Conservation (phyloP, 805 yeast genomes). For the Metschnikowia vanudenii region DNA sequence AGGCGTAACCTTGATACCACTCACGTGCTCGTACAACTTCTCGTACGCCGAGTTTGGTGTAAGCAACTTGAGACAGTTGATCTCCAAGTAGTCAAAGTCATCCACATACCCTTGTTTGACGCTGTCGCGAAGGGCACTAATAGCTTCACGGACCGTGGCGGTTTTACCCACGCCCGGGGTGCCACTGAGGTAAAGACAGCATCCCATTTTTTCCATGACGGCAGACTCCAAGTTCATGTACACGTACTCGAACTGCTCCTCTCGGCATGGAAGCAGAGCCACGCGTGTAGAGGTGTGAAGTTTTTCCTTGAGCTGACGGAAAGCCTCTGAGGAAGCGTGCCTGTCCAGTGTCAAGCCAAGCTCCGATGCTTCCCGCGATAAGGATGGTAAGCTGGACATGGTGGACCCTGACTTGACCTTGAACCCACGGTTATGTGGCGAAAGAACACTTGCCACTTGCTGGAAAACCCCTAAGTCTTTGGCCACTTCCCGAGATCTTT, state of each 20-base stretch:
- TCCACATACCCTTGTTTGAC: constrained; percentile 27
- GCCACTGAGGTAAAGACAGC: constrained; percentile 89
- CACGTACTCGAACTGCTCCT: constrained; percentile 71
- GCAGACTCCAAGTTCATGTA: constrained; percentile 70
- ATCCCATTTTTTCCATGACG: constrained; percentile 66
- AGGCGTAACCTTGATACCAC: constrained; percentile 55
- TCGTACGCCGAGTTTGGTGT: constrained; percentile 83
- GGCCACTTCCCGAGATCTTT: constrained; percentile 4
- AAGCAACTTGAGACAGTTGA: constrained; percentile 84
- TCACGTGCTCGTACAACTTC: constrained; percentile 71
- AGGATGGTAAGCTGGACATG: constrained; percentile 22
- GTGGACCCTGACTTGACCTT: constrained; percentile 24
- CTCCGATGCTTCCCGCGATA: constrained; percentile 15
- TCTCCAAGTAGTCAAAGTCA: constrained; percentile 73
- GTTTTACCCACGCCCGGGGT: constrained; percentile 99
- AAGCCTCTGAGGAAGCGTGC: constrained; percentile 29
- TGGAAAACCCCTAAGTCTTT: constrained; percentile 10
- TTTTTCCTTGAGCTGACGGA: constrained; percentile 40
- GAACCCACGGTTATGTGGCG: constrained; percentile 25
- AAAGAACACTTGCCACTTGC: constrained; percentile 21
- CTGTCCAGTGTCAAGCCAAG: constrained; percentile 12
- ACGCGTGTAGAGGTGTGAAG: constrained; percentile 46
- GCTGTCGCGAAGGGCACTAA: constrained; percentile 56
- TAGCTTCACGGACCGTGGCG: constrained; percentile 84
- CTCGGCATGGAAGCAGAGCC: constrained; percentile 77